Base-by-base conservation (phyloP, 164 flowering plant genomes). In the Annona squamosa region DNA sequence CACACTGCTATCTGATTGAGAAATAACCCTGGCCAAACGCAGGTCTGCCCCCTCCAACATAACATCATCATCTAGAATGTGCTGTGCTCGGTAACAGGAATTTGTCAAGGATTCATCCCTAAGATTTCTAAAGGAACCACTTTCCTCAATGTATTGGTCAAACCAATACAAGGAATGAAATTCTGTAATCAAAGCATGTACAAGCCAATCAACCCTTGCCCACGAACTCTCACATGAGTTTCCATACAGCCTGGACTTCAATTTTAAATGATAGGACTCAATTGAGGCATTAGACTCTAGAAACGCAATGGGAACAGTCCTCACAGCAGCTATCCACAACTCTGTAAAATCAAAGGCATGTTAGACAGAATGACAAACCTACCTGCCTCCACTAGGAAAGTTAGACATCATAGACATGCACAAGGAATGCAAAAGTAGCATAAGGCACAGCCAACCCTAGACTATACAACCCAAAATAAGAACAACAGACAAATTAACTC, bases 101-200 rank as follows among this genome's bases (percentile, higher is more conserved):
- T 84, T 85, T 7, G 76, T 61, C 67, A 75, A 77, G 52, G 72
- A 77, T 2, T 67, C 62, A 4, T 82, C 88, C 64, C 79, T 84
- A 48, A 81, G 42, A 77, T 80, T 79, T 48, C 75, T 80, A 73
- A 84, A 81, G 70, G 48, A 82, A 18, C 85, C 86, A 44, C 81
- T 84, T 67, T 87, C 87, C 41, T 67, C 73, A 63, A 71, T 62
- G 64, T 84, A 87, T 69, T 80, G 83, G 56, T 82, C 78, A 47
- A 85, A 75, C 90, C 90, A 85, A 70, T 77, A 84, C 63, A 77
- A 63, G 56, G 88, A 84, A 48, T 85, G 87, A 45, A 85, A 71
- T 59, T 85, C 83, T 61, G 86, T 84, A 6, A 85, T 83, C 72
- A 87, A 72, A 37, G 63, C 52, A 70, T 87, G 87, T 19, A 78